Conservation (phyloP, 371 early-diverging fungal genomes). For the Mortierella sp. region DNA sequence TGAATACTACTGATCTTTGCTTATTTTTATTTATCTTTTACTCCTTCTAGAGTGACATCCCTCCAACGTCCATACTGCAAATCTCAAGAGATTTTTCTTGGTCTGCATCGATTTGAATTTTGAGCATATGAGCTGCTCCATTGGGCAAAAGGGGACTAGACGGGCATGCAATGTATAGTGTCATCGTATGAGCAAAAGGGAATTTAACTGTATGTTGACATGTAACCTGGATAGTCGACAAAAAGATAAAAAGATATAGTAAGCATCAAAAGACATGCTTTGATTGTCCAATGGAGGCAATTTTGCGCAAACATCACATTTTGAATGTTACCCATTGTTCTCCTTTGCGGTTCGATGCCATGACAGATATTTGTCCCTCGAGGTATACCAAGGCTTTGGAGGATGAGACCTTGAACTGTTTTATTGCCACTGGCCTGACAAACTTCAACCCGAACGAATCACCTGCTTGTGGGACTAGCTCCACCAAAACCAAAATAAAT, state of each 20-base stretch:
- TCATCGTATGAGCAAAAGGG: conserved; percentile 13
- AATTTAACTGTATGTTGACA: conserved; percentile 8
- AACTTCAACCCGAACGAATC: conserved; percentile 67
- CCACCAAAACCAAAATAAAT: background rate
- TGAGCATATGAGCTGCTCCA: conserved; percentile 6
- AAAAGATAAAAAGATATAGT: background rate
- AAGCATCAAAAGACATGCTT: background rate
- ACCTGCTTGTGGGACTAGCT: conserved; percentile 53
- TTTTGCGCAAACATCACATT: background rate
- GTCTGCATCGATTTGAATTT: conserved; percentile 4
- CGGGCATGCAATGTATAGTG: conserved; percentile 5
- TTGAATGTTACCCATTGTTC: conserved; percentile 9
- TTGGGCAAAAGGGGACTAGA: background rate
- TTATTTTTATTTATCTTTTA: too few species aligned
- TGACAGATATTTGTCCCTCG: conserved; percentile 14
- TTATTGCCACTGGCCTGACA: conserved; percentile 50
- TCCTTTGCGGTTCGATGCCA: conserved; percentile 12
- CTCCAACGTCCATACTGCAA: conserved; percentile 9
- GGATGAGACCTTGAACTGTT: conserved; percentile 13
- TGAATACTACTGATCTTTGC: too few species aligned
- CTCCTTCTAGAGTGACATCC: conserved; percentile 14
- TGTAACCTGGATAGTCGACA: background rate
- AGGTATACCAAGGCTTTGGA: conserved; percentile 11
- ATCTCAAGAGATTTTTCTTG: conserved; percentile 15
- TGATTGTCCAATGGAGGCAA: too few species aligned